Conservation (phyloP, 495 filamentous ascomycete species). For the Aspergillus baeticus region DNA sequence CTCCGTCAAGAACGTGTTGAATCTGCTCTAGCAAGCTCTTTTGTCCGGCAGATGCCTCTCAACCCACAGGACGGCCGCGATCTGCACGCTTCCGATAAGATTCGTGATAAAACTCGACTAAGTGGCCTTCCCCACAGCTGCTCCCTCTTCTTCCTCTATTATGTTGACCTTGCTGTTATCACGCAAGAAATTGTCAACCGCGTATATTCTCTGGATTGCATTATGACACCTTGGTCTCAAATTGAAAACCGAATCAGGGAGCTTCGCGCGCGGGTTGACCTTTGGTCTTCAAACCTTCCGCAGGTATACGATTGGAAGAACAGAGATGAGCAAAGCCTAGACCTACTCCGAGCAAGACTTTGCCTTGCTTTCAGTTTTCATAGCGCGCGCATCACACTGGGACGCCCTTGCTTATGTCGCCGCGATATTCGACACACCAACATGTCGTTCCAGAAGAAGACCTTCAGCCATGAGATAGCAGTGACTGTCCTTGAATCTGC, state of each 20-base stretch:
- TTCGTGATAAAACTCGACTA: constrained; percentile 28
- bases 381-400: constrained; percentile 58
- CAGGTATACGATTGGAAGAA: constrained; percentile 48
- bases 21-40: constrained; percentile 33
- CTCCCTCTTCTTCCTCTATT: constrained; percentile 49
- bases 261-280: constrained; percentile 49
- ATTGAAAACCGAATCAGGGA: constrained; percentile 57
- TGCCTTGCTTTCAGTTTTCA: constrained; percentile 59
- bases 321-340: constrained; percentile 31
- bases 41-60: constrained; percentile 37
- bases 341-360: constrained; percentile 41
- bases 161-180: constrained; percentile 51
- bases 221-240: constrained; percentile 55
- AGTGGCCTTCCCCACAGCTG: constrained; percentile 33
- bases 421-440: constrained; percentile 47
- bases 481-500: constrained; percentile 56
- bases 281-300: constrained; percentile 55
- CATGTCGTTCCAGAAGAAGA: constrained; percentile 20
- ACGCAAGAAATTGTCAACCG: constrained; percentile 53
- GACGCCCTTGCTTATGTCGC: constrained; percentile 64
- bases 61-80: constrained; percentile 35
- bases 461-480: constrained; percentile 58
- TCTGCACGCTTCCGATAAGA: constrained; percentile 19
- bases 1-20: constrained; percentile 41
- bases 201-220: constrained; percentile 58